Evolutionary conservation across 805 yeast genomes (phyloP).

Genomic region (Teunomyces cretensis): DNA sequence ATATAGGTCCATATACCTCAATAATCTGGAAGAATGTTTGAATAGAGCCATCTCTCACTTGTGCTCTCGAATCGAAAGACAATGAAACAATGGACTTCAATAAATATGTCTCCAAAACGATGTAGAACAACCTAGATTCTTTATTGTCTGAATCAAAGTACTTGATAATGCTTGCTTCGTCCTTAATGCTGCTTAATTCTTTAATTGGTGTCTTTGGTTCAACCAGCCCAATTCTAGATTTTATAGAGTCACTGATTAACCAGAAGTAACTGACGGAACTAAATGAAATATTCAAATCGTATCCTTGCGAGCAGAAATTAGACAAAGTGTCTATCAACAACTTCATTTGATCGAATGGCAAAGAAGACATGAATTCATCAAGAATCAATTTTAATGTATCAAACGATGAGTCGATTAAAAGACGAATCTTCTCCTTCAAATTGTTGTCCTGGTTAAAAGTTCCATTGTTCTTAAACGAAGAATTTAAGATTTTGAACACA

Average conservation of each 20-base stretch:
- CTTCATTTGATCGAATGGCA: slow-evolving; percentile 66
- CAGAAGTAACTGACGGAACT: slow-evolving; percentile 91
- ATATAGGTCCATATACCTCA: slow-evolving; percentile 20
- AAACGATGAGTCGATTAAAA: slow-evolving; percentile 67
- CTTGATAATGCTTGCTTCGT: neutral
- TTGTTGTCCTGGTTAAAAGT: slow-evolving; percentile 26
- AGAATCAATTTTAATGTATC: slow-evolving; percentile 79
- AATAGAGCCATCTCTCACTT: slow-evolving; percentile 85
- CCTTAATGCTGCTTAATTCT: neutral
- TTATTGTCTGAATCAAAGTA: slow-evolving; percentile 12
- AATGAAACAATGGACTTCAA: slow-evolving; percentile 57
- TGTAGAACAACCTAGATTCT: slow-evolving; percentile 21
- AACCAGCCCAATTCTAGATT: slow-evolving; percentile 15
- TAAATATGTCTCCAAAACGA: slow-evolving; percentile 59
- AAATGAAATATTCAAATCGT: slow-evolving; percentile 83
- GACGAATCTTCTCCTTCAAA: slow-evolving; percentile 47
- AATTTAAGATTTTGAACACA: slow-evolving; percentile 60
- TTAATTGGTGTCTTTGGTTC: slow-evolving; percentile 1
- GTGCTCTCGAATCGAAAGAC: slow-evolving; percentile 64
- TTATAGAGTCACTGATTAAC: slow-evolving; percentile 77
- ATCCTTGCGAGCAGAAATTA: slow-evolving; percentile 67
- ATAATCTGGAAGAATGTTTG: slow-evolving; percentile 81
- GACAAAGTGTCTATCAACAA: slow-evolving; percentile 69
- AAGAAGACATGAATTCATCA: slow-evolving; percentile 75
- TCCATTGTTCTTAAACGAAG: slow-evolving; percentile 48